Evolutionary conservation across 768 basidiomycete species (phyloP), one percentile per base, ranked within the genome.

Genomic region (Tephrocybe sp.): DNA sequence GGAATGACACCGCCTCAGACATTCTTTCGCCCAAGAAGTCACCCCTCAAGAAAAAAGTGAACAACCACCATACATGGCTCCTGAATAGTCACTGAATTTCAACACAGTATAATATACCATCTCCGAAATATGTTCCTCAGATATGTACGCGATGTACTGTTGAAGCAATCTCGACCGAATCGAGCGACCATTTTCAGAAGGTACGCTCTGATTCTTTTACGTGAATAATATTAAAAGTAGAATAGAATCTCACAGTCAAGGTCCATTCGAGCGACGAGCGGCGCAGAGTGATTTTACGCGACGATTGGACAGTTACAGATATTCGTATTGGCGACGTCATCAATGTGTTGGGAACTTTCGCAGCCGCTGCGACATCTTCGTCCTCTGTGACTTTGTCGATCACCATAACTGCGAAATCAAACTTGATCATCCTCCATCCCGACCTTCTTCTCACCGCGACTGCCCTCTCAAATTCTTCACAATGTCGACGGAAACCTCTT

Each of bases 391-490:
- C 62, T 7, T 61, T 64, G 38, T 70, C 71, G 12, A 86, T 92
- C 26, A 65, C 70, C 1, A 76, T 97, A 40, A 83, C 82, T 2
- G 76, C 83, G 26, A 76, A 76, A 47, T 62, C 77, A 9, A 86
- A 92, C 57, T 71, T 89, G 42, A 70, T 98, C 49, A 85, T 98
- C 55, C 85, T 87, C 43, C 93, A 98, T 61, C 96, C 96, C 5
- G 96, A 99, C 68, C 70, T 92, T 40, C 86, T 99, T 36, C 68
- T 98, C 42, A 95, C 97, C 2, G 87, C 93, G 20, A 97, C 96
- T 0, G 81, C 90, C 1, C 82, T 98, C 17, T 86, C 93, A 2
- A 88, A 83, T 48, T 84, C 93, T 0, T 75, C 89, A 1, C 83
- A 86, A 59, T 99, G 97, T 65, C 69, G 82, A 17, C 85, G 97